These are phyloP conservation scores for Forsythia suspensa DNA, from an alignment of 257 asterid species.

Conservation along the genomic window DNA sequence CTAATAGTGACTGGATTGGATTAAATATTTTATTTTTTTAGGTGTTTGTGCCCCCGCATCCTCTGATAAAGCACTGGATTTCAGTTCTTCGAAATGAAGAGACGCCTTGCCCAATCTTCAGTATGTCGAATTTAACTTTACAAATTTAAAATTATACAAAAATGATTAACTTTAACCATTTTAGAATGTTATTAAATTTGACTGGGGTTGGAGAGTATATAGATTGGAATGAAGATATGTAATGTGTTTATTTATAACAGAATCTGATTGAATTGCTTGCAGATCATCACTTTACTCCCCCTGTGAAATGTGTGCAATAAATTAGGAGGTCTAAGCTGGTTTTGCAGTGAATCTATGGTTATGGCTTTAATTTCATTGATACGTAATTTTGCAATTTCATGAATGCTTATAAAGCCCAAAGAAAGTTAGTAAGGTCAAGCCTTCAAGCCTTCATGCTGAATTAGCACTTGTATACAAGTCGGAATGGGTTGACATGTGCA, in stretches of 20 bases:
- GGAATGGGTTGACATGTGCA: too few relatives aligned
- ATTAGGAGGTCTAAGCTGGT: not conserved
- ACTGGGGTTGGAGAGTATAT: not conserved
- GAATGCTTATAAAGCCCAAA: not conserved
- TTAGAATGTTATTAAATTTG: not conserved
- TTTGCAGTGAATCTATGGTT: not conserved
- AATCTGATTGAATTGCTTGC: not conserved
- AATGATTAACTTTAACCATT: not conserved
- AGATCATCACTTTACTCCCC: not conserved
- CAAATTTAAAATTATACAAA: not conserved
- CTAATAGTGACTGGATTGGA: not conserved
- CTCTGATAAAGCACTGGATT: constrained; percentile 95
- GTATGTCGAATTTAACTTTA: constrained; percentile 36
- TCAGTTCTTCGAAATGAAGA: constrained; percentile 89
- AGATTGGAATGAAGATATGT: not conserved
- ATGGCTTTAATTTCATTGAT: not conserved
- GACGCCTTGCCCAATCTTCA: constrained; percentile 80
- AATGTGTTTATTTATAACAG: not conserved
- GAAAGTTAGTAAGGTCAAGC: not conserved
- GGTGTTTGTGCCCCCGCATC: constrained; percentile 98
- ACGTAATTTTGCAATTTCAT: too few relatives aligned
- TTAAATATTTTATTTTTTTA: constrained; percentile 16
- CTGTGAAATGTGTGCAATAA: not conserved
- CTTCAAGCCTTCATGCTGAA: not conserved
- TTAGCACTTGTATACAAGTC: not conserved